Evolutionary conservation across 164 flowering plant genomes (phyloP), one percentile per base, ranked within the genome.

Genomic region (Pachysandra terminalis): DNA sequence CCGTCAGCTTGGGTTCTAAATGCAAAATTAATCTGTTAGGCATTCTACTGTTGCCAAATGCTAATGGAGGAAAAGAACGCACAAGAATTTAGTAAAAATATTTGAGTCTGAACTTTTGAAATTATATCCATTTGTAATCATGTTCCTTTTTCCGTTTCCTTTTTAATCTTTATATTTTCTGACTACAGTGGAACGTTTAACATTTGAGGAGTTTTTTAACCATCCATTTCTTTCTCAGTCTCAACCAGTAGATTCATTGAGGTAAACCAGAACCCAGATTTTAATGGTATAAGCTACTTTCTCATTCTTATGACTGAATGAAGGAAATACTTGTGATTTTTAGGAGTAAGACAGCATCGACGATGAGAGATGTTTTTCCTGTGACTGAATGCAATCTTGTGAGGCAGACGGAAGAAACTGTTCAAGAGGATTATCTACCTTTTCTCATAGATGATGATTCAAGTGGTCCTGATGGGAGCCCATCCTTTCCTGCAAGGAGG

Each of bases 191-290:
- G 98, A 93, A 75, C 82, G 98, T 49, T 68, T 96, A 69, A 93
- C 99, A 68, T 96, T 93, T 81, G 99, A 93, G 59, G 99, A 96
- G 78, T 90, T 96, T 64, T 96, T 96, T 68, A 92, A 86, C 78
- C 99, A 96, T 66, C 88, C 84, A 35, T 93, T 88, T 74, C 84
- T 96, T 61, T 76, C 80, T 60, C 79, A 68, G 22, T 67, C 67
- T 68, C 78, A 68, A 64, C 68, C 72, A 21, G 80, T 77, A 69
- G 85, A 82, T 26, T 57, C 75, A 24, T 71, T 65, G 25, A 84
- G 94, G 97, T 92, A 79, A 56, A 27, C 13, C 25, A 58, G 41
- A 41, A 26, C 37, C n/a, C 3, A 56, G 45, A 13, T 32, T 12
- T 55, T 61, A 4, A 58, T 68, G n/a, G 3, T 41, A 24, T 48